Base-by-base conservation (phyloP, 305 asterid species). In the Fraxinus latifolia region DNA sequence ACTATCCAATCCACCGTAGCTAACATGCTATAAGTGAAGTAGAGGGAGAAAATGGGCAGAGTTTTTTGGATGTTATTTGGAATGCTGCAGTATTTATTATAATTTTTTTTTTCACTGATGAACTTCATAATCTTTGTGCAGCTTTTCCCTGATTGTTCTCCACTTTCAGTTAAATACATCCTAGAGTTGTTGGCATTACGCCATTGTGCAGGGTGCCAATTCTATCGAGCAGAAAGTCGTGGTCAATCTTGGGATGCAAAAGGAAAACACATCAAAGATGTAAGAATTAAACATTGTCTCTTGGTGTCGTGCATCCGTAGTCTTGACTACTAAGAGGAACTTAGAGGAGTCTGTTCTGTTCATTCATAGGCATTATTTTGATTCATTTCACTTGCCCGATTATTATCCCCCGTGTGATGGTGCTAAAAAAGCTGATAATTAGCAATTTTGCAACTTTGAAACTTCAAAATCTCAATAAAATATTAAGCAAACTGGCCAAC, bases 131-230 rank as follows among this genome's bases (percentile, higher is more conserved):
- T 77, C 21, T 77, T 60, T 67, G 79, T 86, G 79, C 96, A 95
- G 99, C 97, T 96, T 80, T 86, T 96, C 85, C 98, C 99, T 3
- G 97, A 94, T 37, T 94, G 98, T 85, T 92, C 99, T 21, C 99
- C 97, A 12, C 89, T 62, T 58, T 96, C 99, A 80, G 93, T 93
- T 78, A 77, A 88, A 78, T 89, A 90, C 83, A 87, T 96, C 65
- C 85, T 93, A 34, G 98, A 94, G 77, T 85, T 94, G 90, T 79
- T 94, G 89, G 60, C 85, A 15, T 77, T 89, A 76, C 93, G 92
- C 78, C 95, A 90, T 39, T 94, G 97, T 75, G 93, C 94, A 32
- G 98, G 98, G 75, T 95, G 99, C 89, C 93, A 88, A 55, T 89
- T 95, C 85, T 92, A 91, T 83, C 95, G 99, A 58, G 97, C 97